Conservation (phyloP, 768 basidiomycete genomes). For the Gloeophyllum trabeum region DNA sequence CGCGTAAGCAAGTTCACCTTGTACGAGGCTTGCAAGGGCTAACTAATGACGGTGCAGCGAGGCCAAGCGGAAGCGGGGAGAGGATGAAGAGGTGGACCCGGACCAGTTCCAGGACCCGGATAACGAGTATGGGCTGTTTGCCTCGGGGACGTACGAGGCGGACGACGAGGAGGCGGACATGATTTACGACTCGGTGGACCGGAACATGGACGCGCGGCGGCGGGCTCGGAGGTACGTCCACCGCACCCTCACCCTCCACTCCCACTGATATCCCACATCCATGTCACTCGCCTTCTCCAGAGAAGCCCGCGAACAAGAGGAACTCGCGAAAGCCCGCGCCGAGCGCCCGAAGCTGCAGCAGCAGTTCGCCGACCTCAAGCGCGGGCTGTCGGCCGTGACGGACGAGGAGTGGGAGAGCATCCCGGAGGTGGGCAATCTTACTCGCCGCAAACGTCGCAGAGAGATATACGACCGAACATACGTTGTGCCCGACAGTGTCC, state of each 20-base stretch:
- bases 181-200: constrained; percentile 89
- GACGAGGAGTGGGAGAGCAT: constrained; percentile 92
- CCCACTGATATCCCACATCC: constrained; percentile 16
- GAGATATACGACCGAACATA: constrained; percentile 62
- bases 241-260: constrained; percentile 14
- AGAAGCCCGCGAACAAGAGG: constrained; percentile 68
- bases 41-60: constrained; percentile 39
- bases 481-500: constrained; percentile 87
- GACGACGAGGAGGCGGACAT: constrained; percentile 97
- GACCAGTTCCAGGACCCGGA: constrained; percentile 96
- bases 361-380: constrained; percentile 92
- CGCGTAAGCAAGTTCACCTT: constrained; percentile 41
- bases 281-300: constrained; percentile 23
- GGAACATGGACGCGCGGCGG: constrained; percentile 81
- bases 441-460: constrained; percentile 78
- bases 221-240: constrained; percentile 61
- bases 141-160: constrained; percentile 90
- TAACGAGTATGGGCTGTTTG: constrained; percentile 92
- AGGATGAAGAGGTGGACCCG: constrained; percentile 80
- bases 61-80: constrained; percentile 76
- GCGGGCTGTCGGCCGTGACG: constrained; percentile 74
- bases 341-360: constrained; percentile 93
- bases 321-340: constrained; percentile 65
- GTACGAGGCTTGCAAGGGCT: background rate
- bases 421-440: constrained; percentile 94